Evolutionary conservation across 805 yeast genomes (phyloP).

Genomic region (Schwanniomyces sp.): DNA sequence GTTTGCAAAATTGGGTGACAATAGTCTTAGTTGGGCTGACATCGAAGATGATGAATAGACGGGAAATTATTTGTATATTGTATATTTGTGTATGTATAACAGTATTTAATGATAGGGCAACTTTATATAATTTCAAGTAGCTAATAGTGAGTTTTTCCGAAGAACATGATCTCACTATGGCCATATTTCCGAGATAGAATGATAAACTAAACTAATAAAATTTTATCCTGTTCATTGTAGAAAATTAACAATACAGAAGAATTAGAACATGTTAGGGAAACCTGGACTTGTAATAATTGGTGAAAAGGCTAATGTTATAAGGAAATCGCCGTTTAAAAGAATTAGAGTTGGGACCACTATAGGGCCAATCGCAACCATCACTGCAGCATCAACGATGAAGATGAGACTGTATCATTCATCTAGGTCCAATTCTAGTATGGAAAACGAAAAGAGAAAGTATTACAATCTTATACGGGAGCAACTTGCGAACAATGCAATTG

Average conservation of each 20-base stretch:
- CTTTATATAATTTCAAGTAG: too few species aligned
- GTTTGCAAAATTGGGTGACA: slow-evolving; percentile 28
- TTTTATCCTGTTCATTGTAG: background rate
- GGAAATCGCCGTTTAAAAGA: background rate
- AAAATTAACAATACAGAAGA: background rate
- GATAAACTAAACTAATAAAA: background rate
- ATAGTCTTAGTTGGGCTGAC: slow-evolving; percentile 32
- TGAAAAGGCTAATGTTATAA: background rate
- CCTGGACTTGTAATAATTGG: background rate
- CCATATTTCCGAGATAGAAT: background rate
- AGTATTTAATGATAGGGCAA: too few species aligned
- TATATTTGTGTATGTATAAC: too few species aligned
- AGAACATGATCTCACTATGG: background rate
- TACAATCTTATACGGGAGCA: slow-evolving; percentile 10
- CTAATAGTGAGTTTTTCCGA: background rate
- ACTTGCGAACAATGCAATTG: slow-evolving; percentile 9
- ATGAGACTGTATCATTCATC: slow-evolving; percentile 1
- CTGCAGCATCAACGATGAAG: background rate
- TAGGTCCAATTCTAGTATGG: slow-evolving; percentile 3
- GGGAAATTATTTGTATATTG: too few species aligned
- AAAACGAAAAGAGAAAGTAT: slow-evolving; percentile 13
- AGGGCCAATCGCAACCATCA: background rate
- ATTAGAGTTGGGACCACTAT: background rate
- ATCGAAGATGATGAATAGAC: slow-evolving; percentile 20
- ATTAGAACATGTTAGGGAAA: background rate